Base-by-base conservation (phyloP, 768 basidiomycete genomes). In the Tulasnella sp. region DNA sequence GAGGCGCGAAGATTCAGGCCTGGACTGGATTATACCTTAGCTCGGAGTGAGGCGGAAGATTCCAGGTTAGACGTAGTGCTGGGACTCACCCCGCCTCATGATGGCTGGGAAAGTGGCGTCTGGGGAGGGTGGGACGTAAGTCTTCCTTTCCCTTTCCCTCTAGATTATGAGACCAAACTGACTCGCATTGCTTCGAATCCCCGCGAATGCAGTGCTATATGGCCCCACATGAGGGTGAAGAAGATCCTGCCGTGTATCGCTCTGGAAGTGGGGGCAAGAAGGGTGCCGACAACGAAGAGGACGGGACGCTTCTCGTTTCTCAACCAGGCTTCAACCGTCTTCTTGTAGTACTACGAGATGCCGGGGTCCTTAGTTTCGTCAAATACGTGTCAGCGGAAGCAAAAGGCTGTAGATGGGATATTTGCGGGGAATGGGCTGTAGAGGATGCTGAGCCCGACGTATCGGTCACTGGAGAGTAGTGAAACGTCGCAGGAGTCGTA, bases 121-220 rank as follows among this genome's bases (percentile, higher is more conserved):
- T 93, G 90, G 89, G 97, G 97, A 68, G 97, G 93, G 22, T 98
- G 96, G 96, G 96, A 98, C 88, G 93, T 93, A 77, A 68, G 87
- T 81, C 67, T 76, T 71, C 70, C 71, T 12, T 68, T 68, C 54
- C n/a, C 37, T 74, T 75, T 78, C 49, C 72, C 78, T 64, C 45
- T 73, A 22, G 31, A 49, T 12, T 67, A 29, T n/a, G 67, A 52
- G 37, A 42, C 25, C 34, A 15, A 45, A 6, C 19, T 38, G 6
- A 70, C 49, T 77, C 34, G 15, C 19, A 12, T 31, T 38, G 67
- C 34, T 3, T 72, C 15, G 6, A 34, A 29, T 72, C 67, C 75
- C 64, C 42, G 19, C 39, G 12, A 71, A 49, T 52, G 11, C 78
- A 94, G 91, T 96, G 95, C 81, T 99, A 98, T 83, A 92, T 97